phyloP scores from a whole-genome alignment of 345 rosid genomes.

The Turnera subulata region DNA sequence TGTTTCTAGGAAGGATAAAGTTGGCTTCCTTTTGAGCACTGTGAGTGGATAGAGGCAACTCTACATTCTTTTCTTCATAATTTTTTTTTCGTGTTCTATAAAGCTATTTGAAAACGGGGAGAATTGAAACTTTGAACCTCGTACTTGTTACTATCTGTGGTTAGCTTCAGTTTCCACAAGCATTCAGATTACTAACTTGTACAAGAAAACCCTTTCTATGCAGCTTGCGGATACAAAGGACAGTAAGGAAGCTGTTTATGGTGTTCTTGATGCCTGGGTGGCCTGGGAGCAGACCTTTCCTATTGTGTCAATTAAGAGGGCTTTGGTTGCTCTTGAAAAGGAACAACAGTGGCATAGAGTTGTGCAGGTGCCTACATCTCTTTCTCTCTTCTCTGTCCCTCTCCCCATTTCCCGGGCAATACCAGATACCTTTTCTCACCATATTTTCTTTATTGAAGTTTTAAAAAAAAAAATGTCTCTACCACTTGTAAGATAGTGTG shows the following conservation, averaged over 20 bases:
- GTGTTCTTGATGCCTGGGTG: constrained; percentile 94
- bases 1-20: constrained; percentile 68
- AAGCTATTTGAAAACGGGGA: too few relatives aligned
- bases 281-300: constrained; percentile 94
- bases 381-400: too few relatives aligned
- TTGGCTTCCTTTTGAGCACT: constrained; percentile 57
- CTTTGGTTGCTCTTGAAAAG: constrained; percentile 64
- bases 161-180: neutral
- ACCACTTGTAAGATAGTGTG: too few relatives aligned
- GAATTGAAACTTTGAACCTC: neutral
- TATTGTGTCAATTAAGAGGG: constrained; percentile 63
- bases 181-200: neutral
- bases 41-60: constrained; percentile 36
- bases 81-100: too few relatives aligned
- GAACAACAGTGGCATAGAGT: constrained; percentile 86
- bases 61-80: neutral
- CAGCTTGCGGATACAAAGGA: constrained; percentile 78
- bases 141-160: too few relatives aligned
- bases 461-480: neutral
- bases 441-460: neutral
- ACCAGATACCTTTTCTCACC: too few relatives aligned
- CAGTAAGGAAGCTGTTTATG: constrained; percentile 76
- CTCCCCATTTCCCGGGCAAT: too few relatives aligned
- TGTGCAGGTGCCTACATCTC: constrained; percentile 56
- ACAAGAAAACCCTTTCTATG: neutral